These are phyloP conservation scores for Phialophora chinensis DNA, from an alignment of 2,329 filamentous ascomycete genomes.

Conservation along the genomic window DNA sequence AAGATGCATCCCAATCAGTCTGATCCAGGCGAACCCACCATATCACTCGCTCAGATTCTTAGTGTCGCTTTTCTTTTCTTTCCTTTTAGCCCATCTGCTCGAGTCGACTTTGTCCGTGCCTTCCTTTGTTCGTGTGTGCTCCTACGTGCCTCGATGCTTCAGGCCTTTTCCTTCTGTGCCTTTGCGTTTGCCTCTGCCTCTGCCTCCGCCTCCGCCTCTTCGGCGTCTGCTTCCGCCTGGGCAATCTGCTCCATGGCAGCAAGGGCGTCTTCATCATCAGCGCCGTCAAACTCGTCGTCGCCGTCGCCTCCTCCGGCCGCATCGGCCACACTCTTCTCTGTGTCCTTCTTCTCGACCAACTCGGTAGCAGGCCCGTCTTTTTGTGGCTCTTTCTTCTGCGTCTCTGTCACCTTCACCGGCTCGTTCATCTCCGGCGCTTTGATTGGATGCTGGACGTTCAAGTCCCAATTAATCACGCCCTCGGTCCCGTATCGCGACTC, in stretches of 20 bases:
- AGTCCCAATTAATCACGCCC: constrained; percentile 83
- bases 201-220: constrained; percentile 14
- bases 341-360: constrained; percentile 41
- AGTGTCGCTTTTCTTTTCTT: neutral
- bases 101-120: neutral
- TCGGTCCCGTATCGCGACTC: constrained; percentile 76
- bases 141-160: neutral
- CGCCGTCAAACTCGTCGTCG: constrained; percentile 42
- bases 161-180: neutral
- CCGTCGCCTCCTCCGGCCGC: neutral
- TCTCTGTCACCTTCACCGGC: constrained; percentile 29
- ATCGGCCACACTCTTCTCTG: constrained; percentile 28
- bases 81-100: neutral
- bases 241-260: constrained; percentile 51
- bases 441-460: constrained; percentile 49
- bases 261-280: constrained; percentile 50
- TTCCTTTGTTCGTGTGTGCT: neutral
- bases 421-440: constrained; percentile 23
- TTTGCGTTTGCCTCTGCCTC: constrained; percentile 30
- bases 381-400: constrained; percentile 24
- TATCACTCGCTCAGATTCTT: neutral
- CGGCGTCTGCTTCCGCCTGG: constrained; percentile 26
- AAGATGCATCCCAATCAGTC: neutral
- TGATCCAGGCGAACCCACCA: neutral
- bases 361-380: constrained; percentile 31